Evolutionary conservation across 2,329 filamentous ascomycete genomes (phyloP), one percentile per base, ranked within the genome.

Genomic region (Aspergillus aculeatus): DNA sequence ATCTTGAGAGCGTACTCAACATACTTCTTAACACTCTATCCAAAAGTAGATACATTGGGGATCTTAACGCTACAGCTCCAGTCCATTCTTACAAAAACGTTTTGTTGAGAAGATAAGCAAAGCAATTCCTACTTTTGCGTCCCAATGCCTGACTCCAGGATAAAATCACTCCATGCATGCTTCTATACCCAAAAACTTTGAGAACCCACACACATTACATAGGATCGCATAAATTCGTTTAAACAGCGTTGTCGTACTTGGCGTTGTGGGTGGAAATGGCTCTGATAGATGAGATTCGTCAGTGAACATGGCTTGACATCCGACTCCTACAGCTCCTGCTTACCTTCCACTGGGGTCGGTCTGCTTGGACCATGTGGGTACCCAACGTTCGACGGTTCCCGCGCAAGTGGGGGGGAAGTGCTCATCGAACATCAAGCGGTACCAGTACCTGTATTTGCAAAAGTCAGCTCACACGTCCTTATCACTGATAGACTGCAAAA

Each of bases 341-440:
- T 77, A 92, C 90, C 92, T 86, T 82, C 95, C 96, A 78, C 91
- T 96, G 62, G 95, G 95, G 77, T 99, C 95, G 26, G 87, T 91
- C 85, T 97, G 92, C 77, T 96, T 90, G 58, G 91, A 96, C 95
- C 95, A 99, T 41, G 91, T 99, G 29, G 95, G 95, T 59, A 91
- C 92, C 96, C 95, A 99, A 73, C 95, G 85, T 90, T 91, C 90
- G 56, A 99, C 95, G 7, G 95, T 99, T 61, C 86, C 88, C 9
- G 95, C 96, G 75, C 94, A 98, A 73, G 89, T 89, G 58, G 88
- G 85, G 50, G 95, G 95, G 86, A 98, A 99, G 79, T 96, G 94
- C 84, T 99, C 94, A 77, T 99, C 95, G 75, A 98, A 99, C 94
- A 99, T 98, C 76, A 82, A 84, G 71, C 95, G 89, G 82, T 99